A percentile compares a stretch with the other conserved stretches of the same genome.
phyloP scores from a whole-genome alignment of 106 monocot species.

The Allium sativum region DNA sequence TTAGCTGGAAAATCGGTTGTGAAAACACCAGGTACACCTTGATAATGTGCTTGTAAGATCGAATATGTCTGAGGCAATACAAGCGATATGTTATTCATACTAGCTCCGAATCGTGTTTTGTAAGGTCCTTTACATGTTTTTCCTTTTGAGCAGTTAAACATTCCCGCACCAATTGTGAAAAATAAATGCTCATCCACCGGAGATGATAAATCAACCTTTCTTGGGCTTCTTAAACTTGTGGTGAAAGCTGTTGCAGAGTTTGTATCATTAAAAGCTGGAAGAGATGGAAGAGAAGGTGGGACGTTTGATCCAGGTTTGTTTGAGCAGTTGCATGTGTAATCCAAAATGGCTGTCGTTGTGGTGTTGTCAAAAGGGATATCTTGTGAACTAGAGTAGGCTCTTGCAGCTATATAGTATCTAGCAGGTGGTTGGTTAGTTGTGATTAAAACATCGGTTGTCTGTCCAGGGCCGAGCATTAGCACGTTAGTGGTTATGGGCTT shows the following conservation, averaged over 20 bases:
- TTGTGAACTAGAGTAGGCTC: slow-evolving; percentile 28
- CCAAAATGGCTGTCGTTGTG: slow-evolving; percentile 50
- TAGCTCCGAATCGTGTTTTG: slow-evolving; percentile 26
- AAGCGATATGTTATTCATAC: slow-evolving; percentile 56
- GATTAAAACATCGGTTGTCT: slow-evolving; percentile 56
- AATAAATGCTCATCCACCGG: slow-evolving; percentile 42
- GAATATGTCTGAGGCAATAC: slow-evolving; percentile 24
- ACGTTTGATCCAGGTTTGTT: not conserved
- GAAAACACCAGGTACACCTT: slow-evolving; percentile 38
- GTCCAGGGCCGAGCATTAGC: slow-evolving; percentile 53
- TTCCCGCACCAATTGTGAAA: slow-evolving; percentile 47
- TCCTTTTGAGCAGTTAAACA: slow-evolving; percentile 28
- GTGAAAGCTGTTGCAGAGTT: slow-evolving; percentile 28
- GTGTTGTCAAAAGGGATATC: slow-evolving; percentile 41
- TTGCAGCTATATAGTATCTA: slow-evolving; percentile 53
- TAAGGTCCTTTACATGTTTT: slow-evolving; percentile 30
- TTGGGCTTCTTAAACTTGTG: slow-evolving; percentile 20
- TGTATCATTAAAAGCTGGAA: slow-evolving; percentile 50
- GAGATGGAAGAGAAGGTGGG: slow-evolving; percentile 21
- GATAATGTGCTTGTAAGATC: slow-evolving; percentile 30
- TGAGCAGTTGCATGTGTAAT: slow-evolving; percentile 26
- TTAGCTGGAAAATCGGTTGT: slow-evolving; percentile 30
- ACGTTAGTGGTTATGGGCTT: slow-evolving; percentile 35
- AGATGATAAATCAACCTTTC: slow-evolving; percentile 18
- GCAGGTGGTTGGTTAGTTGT: slow-evolving; percentile 16